Evolutionary conservation across 2,329 filamentous ascomycete genomes (phyloP).

Genomic region (Aspergillus aculeatus): DNA sequence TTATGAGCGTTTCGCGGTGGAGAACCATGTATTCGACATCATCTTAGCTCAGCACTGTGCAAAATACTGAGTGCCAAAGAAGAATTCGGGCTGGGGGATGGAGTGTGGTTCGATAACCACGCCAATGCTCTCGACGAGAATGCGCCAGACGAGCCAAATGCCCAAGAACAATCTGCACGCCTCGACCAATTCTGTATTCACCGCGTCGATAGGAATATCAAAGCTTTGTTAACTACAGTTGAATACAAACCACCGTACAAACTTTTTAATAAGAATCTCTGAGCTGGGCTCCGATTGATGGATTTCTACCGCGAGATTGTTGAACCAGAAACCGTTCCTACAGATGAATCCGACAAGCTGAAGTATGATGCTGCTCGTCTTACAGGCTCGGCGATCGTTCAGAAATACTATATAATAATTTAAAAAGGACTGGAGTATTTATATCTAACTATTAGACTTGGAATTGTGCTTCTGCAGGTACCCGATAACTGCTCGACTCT

Average conservation of each 20-base stretch:
- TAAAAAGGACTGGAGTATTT: too few relatives aligned
- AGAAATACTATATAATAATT: too few relatives aligned
- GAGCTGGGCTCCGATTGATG: not conserved
- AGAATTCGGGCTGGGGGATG: constrained; percentile 21
- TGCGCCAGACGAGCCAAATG: not conserved
- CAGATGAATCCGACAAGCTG: too few relatives aligned
- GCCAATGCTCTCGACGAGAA: constrained; percentile 16
- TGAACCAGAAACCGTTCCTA: not conserved
- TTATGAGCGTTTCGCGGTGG: constrained; percentile 24
- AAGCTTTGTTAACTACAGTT: not conserved
- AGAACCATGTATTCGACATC: constrained; percentile 24
- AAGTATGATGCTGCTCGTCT: too few relatives aligned
- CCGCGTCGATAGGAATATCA: not conserved
- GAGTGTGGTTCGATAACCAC: constrained; percentile 24
- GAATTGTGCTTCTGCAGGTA: too few relatives aligned
- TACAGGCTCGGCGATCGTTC: too few relatives aligned
- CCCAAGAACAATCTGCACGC: not conserved
- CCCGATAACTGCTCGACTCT: too few relatives aligned
- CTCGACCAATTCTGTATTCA: not conserved
- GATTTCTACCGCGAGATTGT: not conserved
- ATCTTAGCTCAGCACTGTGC: constrained; percentile 22
- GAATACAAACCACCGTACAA: constrained; percentile 1
- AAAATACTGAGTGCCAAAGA: constrained; percentile 21
- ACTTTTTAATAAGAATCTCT: not conserved
- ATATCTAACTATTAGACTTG: too few relatives aligned